Evolutionary conservation across 345 rosid genomes (phyloP).

Genomic region (Eucalyptus tenuipes): DNA sequence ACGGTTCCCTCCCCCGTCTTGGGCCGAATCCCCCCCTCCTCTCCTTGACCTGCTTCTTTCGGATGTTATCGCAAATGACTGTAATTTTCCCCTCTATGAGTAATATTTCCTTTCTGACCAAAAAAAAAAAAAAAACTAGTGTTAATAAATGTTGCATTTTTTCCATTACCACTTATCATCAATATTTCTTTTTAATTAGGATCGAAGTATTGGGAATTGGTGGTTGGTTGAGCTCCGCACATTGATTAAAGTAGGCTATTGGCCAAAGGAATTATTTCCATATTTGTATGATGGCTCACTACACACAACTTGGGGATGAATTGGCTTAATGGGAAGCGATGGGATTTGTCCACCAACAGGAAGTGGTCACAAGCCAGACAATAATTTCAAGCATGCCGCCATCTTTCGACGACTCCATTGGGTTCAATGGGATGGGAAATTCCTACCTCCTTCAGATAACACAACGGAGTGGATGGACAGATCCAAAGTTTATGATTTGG

Average conservation of each 20-base stretch:
- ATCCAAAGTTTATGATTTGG: not conserved
- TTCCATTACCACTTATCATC: not conserved
- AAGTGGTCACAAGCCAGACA: not conserved
- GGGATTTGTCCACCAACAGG: not conserved
- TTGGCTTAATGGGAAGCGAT: not conserved
- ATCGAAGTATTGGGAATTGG: not conserved
- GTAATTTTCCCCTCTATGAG: too few relatives aligned
- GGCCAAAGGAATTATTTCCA: not conserved
- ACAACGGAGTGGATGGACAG: not conserved
- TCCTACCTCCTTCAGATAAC: not conserved
- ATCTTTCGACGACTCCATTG: not conserved
- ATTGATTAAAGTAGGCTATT: not conserved
- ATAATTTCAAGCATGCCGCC: not conserved
- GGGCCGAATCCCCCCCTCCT: too few relatives aligned
- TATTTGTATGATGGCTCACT: not conserved
- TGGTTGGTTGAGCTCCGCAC: not conserved
- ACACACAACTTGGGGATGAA: not conserved
- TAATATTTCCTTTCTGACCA: too few relatives aligned
- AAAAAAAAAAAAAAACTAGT: too few relatives aligned
- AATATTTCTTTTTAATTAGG: not conserved
- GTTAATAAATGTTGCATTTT: too few relatives aligned
- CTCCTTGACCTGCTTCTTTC: too few relatives aligned
- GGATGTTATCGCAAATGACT: too few relatives aligned
- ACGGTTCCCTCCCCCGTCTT: too few relatives aligned
- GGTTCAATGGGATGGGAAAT: not conserved